A percentile compares a stretch with the other conserved stretches of the same genome.
These are phyloP conservation scores for Ceratocystis albifundus DNA, from an alignment of 2,329 filamentous ascomycete genomes.

Conservation along the genomic window DNA sequence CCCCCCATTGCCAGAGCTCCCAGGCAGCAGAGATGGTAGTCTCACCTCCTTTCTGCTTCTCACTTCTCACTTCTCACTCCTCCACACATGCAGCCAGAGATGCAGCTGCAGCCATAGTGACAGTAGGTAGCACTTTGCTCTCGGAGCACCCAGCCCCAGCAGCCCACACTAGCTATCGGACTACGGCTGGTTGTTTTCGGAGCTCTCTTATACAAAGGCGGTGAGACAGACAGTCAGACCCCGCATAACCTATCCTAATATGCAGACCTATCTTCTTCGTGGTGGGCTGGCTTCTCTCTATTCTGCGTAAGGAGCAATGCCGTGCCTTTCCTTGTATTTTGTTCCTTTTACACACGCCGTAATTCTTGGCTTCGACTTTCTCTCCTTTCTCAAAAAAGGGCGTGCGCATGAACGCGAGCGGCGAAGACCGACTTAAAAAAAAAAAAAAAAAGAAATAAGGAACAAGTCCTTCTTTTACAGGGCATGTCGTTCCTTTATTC, in stretches of 20 bases:
- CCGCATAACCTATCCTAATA: too few species aligned
- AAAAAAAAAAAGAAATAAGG: background rate
- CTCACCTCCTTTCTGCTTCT: too few species aligned
- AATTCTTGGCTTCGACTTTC: background rate
- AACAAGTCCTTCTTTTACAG: background rate
- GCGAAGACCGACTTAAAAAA: background rate
- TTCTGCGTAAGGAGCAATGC: background rate
- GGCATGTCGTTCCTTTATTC: background rate
- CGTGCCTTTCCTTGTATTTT: background rate
- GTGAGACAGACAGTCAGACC: background rate
- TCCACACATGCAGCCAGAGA: too few species aligned
- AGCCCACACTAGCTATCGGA: background rate
- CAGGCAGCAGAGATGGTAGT: too few species aligned
- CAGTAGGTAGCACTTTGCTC: background rate
- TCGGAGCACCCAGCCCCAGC: background rate
- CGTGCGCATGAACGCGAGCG: slow-evolving; percentile 11
- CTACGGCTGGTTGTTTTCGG: background rate
- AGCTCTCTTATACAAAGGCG: background rate
- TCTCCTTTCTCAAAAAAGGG: background rate
- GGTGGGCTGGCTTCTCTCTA: background rate
- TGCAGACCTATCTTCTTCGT: background rate
- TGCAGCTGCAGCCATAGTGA: too few species aligned
- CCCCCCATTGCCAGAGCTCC: too few species aligned
- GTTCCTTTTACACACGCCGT: background rate
- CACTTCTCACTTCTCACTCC: too few species aligned